Evolutionary conservation across 306 rosid genomes (phyloP), one percentile per base, ranked within the genome.

Genomic region (Lablab purpureus): DNA sequence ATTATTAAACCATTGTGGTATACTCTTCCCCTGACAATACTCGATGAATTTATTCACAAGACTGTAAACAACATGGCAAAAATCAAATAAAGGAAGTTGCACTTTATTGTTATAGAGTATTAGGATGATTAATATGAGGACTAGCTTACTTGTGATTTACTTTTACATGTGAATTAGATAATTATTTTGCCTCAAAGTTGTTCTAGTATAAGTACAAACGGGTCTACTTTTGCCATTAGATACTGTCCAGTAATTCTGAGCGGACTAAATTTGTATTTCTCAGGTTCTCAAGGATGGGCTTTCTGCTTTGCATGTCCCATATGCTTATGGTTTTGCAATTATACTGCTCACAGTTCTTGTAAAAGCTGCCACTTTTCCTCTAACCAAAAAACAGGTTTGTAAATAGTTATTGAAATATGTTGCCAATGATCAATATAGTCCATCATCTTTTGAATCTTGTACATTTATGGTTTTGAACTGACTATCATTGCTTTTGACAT

Each of bases 281-380:
- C 90, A 93, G 98, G 88, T 96, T 75, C 87, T 96, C 49, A 89
- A 96, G 84, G 93, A 88, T 64, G 99, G 98, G 54, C 93, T 96
- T 40, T 91, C 96, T 64, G 11, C 91, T 76, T 37, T 90, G 67
- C 97, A 96, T 81, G 94, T 86, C 54, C 98, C 99, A 1, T 96
- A 96, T 74, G 84, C 97, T 11, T 93, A 96, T 90, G 99, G 99
- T 41, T 96, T 96, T 83, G 97, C 99, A 18, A 96, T 96, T 83
- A 93, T 96, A 78, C 88, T 93, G 19, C 97, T 93, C 45, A 93
- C 98, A 0, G 77, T 93, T 88, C 85, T 93, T 51, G 97, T 93
- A 36, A 93, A 93, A 84, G 98, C 92, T 74, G 92, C 88, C 45
- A 93, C 98, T 3, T 93, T 89, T 87, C 98, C 98, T 3, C 83